These are phyloP conservation scores for Phlegmacium glaucopus DNA, from an alignment of 768 basidiomycete species.

Conservation along the genomic window DNA sequence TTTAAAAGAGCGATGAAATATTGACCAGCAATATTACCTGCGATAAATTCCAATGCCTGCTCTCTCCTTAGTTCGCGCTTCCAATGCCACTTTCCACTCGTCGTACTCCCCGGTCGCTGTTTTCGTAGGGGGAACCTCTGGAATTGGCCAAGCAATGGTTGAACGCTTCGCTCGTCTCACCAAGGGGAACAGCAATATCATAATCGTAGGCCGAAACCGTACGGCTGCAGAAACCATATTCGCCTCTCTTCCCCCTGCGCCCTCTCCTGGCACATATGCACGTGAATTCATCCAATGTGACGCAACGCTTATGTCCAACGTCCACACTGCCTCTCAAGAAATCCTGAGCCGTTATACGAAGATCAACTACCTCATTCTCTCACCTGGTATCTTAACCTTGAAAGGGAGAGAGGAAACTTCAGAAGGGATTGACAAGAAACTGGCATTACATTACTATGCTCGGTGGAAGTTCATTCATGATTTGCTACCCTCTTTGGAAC, in stretches of 20 bases:
- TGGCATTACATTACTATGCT: conserved; percentile 26
- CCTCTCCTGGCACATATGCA: conserved; percentile 6
- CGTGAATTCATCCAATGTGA: conserved; percentile 56
- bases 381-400: conserved; percentile 38
- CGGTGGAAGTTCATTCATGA: conserved; percentile 48
- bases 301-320: conserved; percentile 48
- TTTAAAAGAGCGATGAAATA: too few species aligned
- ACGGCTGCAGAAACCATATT: conserved; percentile 45
- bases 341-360: conserved; percentile 34
- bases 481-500: conserved; percentile 39
- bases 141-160: conserved; percentile 47
- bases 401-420: conserved; percentile 21
- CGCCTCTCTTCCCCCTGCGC: conserved; percentile 33
- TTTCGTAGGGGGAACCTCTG: conserved; percentile 44
- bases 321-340: conserved; percentile 28
- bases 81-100: conserved; percentile 28
- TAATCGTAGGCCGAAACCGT: conserved; percentile 51
- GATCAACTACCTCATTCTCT: conserved; percentile 51
- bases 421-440: conserved; percentile 23
- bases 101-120: conserved; percentile 30
- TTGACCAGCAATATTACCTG: too few species aligned
- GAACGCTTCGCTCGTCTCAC: conserved; percentile 42
- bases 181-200: conserved; percentile 48
- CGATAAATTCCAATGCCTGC: conserved; percentile 29
- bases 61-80: conserved; percentile 23